A percentile compares a stretch with the other conserved stretches of the same genome.
phyloP scores from a whole-genome alignment of 257 asterid genomes.

The Ballota nigra region DNA sequence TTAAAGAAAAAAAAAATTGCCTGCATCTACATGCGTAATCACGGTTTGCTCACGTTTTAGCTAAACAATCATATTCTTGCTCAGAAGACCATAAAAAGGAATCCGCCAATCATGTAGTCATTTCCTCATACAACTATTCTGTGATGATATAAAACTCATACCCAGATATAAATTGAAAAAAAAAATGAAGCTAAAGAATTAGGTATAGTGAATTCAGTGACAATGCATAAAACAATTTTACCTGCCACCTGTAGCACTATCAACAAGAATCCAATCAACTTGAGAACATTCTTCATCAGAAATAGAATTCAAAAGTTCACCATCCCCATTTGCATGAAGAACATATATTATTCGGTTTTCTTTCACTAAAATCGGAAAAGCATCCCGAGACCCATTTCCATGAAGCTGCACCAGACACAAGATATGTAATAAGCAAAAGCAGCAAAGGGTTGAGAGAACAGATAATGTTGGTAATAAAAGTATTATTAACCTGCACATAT shows the following conservation, averaged over 20 bases:
- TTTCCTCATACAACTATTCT: neutral
- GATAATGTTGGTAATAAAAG: constrained; percentile 2
- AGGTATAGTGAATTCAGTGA: neutral
- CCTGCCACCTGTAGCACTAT: constrained; percentile 97
- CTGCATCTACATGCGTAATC: neutral
- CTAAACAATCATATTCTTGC: constrained; percentile 8
- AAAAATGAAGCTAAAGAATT: constrained; percentile 6
- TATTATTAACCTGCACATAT: constrained; percentile 69
- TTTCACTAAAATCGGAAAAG: constrained; percentile 53
- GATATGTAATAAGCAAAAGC: constrained; percentile 16
- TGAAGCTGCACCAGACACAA: constrained; percentile 65
- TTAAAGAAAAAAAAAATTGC: too few relatives aligned
- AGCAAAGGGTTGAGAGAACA: constrained; percentile 8
- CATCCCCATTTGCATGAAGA: constrained; percentile 80
- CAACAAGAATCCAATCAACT: constrained; percentile 93
- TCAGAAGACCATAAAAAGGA: neutral
- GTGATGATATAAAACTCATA: neutral
- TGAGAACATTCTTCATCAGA: constrained; percentile 67
- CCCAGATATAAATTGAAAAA: neutral
- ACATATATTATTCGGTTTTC: constrained; percentile 61
- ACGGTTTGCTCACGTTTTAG: neutral
- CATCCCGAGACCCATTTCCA: constrained; percentile 77
- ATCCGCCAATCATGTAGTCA: neutral
- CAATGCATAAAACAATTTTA: constrained; percentile 15
- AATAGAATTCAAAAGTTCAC: constrained; percentile 65